Evolutionary conservation across 805 yeast genomes (phyloP), one percentile per base, ranked within the genome.

Genomic region (Teunomyces gatunensis): DNA sequence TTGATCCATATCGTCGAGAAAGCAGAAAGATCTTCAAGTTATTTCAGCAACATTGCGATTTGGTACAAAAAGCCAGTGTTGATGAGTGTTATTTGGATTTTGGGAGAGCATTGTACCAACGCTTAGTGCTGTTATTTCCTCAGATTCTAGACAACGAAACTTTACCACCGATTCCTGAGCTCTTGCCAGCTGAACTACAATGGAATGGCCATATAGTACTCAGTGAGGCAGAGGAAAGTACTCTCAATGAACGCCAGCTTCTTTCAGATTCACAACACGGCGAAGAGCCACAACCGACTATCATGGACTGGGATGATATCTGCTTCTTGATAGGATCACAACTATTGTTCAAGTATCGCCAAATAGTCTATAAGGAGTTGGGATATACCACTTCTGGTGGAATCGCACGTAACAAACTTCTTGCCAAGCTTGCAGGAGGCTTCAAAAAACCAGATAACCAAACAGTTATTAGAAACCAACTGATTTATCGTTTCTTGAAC

Each of bases 301-400:
- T 50, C n/a, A 11, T 39, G 4, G 76, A 72, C 53, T 91, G 97
- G 96, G 96, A 91, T 59, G 97, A 92, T 60, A 65, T 89, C 0
- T 65, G 84, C 4, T 73, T 84, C 18, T 56, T 85, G 12, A 57
- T 90, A 0, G 98, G 88, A 0, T 83, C 95, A 0, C 73, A 74
- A 11, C 55, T 85, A 0, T 77, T 86, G 0, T 64, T 61, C 44
- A 75, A 79, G 0, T 65, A 89, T 1, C 71, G 98, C 34, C 53
- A 62, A 11, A 62, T 67, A 12, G 77, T 94, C 3, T 71, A 68
- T 50, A 58, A 70, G 1, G 77, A 74, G 21, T 67, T 92, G 37
- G 85, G 87, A 3, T 94, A 88, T 60, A 88, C 92, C 0, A 89
- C 97, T 0, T 90, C 97, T 0, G 91, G 95, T 17, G 99, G 99